phyloP scores from a whole-genome alignment of 2,329 filamentous ascomycete species.

The Penicillium sp. region DNA sequence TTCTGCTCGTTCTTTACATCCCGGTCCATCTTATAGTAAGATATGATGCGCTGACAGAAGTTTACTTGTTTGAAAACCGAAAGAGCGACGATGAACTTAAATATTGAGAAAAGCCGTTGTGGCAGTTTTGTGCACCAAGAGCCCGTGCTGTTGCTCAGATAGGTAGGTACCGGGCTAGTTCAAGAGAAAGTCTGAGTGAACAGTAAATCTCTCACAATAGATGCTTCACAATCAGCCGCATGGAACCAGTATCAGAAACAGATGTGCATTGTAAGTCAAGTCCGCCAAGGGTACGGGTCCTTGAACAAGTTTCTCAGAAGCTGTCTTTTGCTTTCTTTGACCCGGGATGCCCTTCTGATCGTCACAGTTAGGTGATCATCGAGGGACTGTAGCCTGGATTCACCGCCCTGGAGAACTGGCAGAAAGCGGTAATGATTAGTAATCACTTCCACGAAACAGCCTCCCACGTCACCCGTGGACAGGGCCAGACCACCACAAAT shows the following conservation, averaged over 20 bases:
- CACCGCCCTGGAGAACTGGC: constrained; percentile 10
- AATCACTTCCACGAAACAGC: constrained; percentile 17
- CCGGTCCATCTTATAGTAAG: constrained; percentile 5
- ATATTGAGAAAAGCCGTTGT: background rate
- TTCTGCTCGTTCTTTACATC: constrained; percentile 10
- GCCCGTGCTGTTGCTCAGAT: background rate
- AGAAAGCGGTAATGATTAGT: constrained; percentile 12
- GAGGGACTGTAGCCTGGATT: constrained; percentile 5
- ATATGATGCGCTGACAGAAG: background rate
- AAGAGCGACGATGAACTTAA: constrained; percentile 3
- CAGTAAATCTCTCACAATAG: background rate
- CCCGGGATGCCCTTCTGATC: background rate
- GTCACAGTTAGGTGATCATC: constrained; percentile 8
- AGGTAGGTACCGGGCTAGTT: background rate
- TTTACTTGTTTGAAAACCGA: background rate
- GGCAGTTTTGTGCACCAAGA: background rate
- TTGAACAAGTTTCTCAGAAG: background rate
- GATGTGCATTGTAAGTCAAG: background rate
- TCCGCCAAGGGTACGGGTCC: background rate
- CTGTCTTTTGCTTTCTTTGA: background rate
- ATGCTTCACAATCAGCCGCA: background rate
- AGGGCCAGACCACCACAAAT: background rate
- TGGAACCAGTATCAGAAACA: background rate
- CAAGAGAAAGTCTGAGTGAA: background rate
- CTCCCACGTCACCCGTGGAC: constrained; percentile 19